Evolutionary conservation across 805 yeast genomes (phyloP).

Genomic region (Candida cerambycidarum): DNA sequence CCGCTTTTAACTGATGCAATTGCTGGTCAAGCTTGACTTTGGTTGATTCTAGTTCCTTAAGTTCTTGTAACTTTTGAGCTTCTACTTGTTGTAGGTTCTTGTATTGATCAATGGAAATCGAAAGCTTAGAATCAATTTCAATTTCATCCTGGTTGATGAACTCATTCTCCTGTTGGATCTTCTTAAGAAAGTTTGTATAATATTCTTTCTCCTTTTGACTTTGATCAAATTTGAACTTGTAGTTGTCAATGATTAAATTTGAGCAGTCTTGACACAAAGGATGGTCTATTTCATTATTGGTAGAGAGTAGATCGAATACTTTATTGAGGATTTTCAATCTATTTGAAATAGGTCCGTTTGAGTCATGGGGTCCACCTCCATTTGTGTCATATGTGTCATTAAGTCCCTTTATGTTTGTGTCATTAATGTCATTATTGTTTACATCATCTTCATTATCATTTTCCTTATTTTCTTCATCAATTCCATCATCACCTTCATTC

Average conservation of each 20-base stretch:
- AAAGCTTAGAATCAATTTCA: constrained; percentile 37
- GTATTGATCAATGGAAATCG: constrained; percentile 47
- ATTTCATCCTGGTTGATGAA: constrained; percentile 12
- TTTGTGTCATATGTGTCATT: too few species aligned
- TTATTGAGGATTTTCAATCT: constrained; percentile 55
- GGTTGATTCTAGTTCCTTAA: constrained; percentile 40
- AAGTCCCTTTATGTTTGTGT: too few species aligned
- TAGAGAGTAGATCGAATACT: constrained; percentile 69
- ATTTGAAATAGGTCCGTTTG: constrained; percentile 34
- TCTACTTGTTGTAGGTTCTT: constrained; percentile 41
- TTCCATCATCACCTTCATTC: not conserved
- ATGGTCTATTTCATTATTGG: constrained; percentile 68
- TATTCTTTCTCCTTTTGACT: constrained; percentile 75
- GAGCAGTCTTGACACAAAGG: constrained; percentile 92
- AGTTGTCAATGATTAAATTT: constrained; percentile 56
- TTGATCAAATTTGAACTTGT: constrained; percentile 70
- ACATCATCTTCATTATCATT: not conserved
- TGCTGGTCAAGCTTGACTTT: constrained; percentile 49
- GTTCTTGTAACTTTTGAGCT: constrained; percentile 29
- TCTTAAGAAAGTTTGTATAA: constrained; percentile 70
- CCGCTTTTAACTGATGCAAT: constrained; percentile 43
- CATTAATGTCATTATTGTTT: not conserved
- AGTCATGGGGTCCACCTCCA: not conserved
- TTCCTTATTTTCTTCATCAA: not conserved
- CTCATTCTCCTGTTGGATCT: constrained; percentile 45